These are phyloP conservation scores for Viola pubescens DNA, from an alignment of 441 rosid genomes.

Conservation along the genomic window DNA sequence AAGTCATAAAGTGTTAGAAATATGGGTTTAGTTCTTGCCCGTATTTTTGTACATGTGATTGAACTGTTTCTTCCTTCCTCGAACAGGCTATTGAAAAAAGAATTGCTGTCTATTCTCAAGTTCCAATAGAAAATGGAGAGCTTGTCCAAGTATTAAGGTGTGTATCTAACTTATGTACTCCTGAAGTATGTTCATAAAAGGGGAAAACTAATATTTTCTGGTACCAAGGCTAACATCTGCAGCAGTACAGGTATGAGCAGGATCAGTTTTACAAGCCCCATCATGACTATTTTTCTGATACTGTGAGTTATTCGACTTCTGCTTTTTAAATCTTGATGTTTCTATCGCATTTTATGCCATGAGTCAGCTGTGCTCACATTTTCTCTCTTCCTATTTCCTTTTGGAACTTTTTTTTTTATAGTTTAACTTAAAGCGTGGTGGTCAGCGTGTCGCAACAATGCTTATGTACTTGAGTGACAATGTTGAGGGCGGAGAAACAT, in stretches of 20 bases:
- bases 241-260: constrained; percentile 90
- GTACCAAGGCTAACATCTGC: constrained; percentile 53
- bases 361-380: not conserved
- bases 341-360: constrained; percentile 2
- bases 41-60: too few relatives aligned
- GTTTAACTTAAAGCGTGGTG: constrained; percentile 91
- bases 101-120: constrained; percentile 88
- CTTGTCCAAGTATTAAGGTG: constrained; percentile 91
- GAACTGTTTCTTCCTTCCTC: constrained; percentile 4
- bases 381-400: constrained; percentile 4
- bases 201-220: constrained; percentile 24
- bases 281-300: constrained; percentile 83
- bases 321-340: constrained; percentile 1
- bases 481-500: constrained; percentile 96
- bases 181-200: constrained; percentile 20
- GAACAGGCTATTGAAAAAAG: constrained; percentile 82
- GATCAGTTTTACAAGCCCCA: constrained; percentile 86
- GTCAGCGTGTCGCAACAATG: constrained; percentile 88
- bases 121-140: constrained; percentile 87
- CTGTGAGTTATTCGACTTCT: constrained; percentile 42
- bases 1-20: too few relatives aligned
- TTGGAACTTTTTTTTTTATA: constrained; percentile 16
- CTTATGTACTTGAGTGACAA: constrained; percentile 82
- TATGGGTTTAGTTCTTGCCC: too few relatives aligned
- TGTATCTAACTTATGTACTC: constrained; percentile 23